These are phyloP conservation scores for Aspergillus niger DNA, from an alignment of 2,329 filamentous ascomycete species.

Conservation along the genomic window DNA sequence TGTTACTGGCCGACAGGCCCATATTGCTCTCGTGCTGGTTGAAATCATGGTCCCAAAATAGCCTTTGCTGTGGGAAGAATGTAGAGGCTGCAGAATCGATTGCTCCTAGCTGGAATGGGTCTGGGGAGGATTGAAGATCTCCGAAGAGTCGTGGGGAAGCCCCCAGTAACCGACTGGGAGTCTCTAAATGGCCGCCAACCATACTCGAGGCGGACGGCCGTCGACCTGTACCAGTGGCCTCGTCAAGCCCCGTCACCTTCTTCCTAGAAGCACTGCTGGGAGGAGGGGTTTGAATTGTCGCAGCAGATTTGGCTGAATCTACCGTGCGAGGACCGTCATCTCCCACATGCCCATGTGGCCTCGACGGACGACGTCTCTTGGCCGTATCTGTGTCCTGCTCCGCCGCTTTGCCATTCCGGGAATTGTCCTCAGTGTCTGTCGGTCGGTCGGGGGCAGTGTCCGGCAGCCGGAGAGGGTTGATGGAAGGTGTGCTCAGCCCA, in stretches of 20 bases:
- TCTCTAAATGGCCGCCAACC: slow-evolving; percentile 43
- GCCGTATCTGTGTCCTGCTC: slow-evolving; percentile 38
- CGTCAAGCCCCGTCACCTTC: slow-evolving; percentile 41
- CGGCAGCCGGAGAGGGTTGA: slow-evolving; percentile 24
- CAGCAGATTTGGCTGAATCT: slow-evolving; percentile 44
- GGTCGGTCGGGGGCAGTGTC: slow-evolving; percentile 16
- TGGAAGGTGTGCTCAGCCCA: slow-evolving; percentile 37
- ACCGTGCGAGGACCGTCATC: slow-evolving; percentile 38
- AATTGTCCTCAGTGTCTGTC: slow-evolving; percentile 16
- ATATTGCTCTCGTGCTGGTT: slow-evolving; percentile 25
- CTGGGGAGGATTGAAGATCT: slow-evolving; percentile 59
- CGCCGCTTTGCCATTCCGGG: slow-evolving; percentile 24
- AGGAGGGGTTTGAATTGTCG: slow-evolving; percentile 62
- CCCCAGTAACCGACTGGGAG: slow-evolving; percentile 47
- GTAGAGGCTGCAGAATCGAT: slow-evolving; percentile 59
- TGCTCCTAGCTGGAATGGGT: slow-evolving; percentile 56
- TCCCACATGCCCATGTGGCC: slow-evolving; percentile 26
- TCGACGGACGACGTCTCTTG: slow-evolving; percentile 34
- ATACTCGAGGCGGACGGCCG: slow-evolving; percentile 26
- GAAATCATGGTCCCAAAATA: slow-evolving; percentile 52
- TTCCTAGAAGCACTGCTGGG: slow-evolving; percentile 60
- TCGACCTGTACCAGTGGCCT: slow-evolving; percentile 23
- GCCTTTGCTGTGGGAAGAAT: slow-evolving; percentile 56
- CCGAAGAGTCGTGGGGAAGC: slow-evolving; percentile 53
- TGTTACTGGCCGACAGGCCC: slow-evolving; percentile 19